phyloP scores from a whole-genome alignment of 768 basidiomycete genomes.

The Hypholoma sublateritium region DNA sequence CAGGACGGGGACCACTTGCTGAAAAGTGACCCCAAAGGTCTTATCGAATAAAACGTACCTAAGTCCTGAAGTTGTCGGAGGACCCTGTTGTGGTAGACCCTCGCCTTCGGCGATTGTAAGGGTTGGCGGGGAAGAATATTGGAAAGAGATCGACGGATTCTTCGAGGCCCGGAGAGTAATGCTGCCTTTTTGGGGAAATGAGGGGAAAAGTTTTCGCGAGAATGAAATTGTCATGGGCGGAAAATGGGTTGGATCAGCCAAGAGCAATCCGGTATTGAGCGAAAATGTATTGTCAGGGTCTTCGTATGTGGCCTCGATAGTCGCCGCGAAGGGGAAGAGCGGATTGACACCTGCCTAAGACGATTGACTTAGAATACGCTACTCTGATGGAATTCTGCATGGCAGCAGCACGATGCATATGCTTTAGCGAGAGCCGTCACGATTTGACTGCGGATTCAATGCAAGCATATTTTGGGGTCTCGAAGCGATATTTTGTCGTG shows the following conservation, averaged over 20 bases:
- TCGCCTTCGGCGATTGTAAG: constrained; percentile 28
- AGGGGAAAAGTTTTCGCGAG: constrained; percentile 51
- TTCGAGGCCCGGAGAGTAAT: constrained; percentile 37
- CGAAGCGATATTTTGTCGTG: no score
- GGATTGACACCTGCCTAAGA: constrained; percentile 34
- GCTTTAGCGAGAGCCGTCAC: no score
- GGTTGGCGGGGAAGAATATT: constrained; percentile 41
- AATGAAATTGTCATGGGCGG: constrained; percentile 41
- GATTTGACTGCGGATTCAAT: no score
- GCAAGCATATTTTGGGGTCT: no score
- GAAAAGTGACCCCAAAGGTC: constrained; percentile 49
- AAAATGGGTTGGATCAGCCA: constrained; percentile 30
- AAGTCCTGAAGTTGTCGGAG: constrained; percentile 53
- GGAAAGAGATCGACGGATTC: constrained; percentile 38
- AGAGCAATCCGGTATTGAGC: constrained; percentile 32
- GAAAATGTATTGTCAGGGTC: constrained; percentile 45
- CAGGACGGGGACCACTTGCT: constrained; percentile 45
- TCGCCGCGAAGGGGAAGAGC: constrained; percentile 39
- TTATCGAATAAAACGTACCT: constrained; percentile 45
- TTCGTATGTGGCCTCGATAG: constrained; percentile 46
- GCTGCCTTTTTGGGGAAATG: constrained; percentile 45
- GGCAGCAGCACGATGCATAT: background rate
- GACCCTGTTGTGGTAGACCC: constrained; percentile 15
- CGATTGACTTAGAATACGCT: constrained; percentile 8
- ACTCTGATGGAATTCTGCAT: background rate